Conservation (phyloP, 768 basidiomycete genomes). For the Candolleomyces eurysporus region DNA sequence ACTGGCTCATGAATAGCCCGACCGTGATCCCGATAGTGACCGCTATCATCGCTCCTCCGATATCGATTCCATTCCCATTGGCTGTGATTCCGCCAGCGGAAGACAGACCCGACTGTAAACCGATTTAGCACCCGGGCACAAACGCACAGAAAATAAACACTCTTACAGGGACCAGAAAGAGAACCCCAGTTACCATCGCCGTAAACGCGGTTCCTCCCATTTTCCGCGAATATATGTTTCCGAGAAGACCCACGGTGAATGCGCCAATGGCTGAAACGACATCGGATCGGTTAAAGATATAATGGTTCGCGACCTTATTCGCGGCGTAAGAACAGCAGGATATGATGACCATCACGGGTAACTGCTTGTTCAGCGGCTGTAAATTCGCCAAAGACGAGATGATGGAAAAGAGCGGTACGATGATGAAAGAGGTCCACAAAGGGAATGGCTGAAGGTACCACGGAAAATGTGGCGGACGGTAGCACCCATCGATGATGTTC, state of each 20-base stretch:
- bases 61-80: slow-evolving; percentile 78
- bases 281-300: slow-evolving; percentile 82
- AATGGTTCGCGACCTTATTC: slow-evolving; percentile 81
- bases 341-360: slow-evolving; percentile 82
- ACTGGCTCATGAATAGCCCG: slow-evolving; percentile 85
- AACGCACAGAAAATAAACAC: slow-evolving; percentile 2
- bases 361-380: slow-evolving; percentile 70
- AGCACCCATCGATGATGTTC: slow-evolving; percentile 66
- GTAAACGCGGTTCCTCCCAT: slow-evolving; percentile 88
- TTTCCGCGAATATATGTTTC: slow-evolving; percentile 78
- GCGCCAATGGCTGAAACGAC: slow-evolving; percentile 84
- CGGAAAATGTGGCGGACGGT: slow-evolving; percentile 57
- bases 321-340: slow-evolving; percentile 77
- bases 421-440: slow-evolving; percentile 69
- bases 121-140: neutral
- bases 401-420: slow-evolving; percentile 73
- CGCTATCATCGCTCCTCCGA: slow-evolving; percentile 85
- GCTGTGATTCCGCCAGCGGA: slow-evolving; percentile 84
- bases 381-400: slow-evolving; percentile 74
- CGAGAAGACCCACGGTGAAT: slow-evolving; percentile 75
- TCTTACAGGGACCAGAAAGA: slow-evolving; percentile 84
- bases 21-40: slow-evolving; percentile 91
- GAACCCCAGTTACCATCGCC: slow-evolving; percentile 85
- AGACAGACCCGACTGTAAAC: slow-evolving; percentile 70
- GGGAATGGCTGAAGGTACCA: slow-evolving; percentile 88